Evolutionary conservation across 176 grass and related monocot species (phyloP).

Genomic region (Avena insularis): DNA sequence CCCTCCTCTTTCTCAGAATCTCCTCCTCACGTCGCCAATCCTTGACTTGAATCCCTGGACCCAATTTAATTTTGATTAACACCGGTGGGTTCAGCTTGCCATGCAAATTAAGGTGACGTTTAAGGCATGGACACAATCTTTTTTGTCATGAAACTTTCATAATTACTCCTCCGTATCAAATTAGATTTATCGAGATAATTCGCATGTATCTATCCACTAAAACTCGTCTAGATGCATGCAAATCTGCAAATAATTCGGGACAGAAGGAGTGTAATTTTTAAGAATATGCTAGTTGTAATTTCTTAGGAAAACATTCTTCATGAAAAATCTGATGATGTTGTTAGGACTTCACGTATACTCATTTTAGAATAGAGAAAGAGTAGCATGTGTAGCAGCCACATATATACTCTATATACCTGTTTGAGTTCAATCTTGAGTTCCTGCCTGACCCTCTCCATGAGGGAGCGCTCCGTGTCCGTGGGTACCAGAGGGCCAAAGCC

Average conservation of each 20-base stretch:
- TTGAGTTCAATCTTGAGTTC: conserved; percentile 97
- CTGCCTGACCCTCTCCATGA: conserved; percentile 97
- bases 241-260: no score
- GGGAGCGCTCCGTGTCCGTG: conserved; percentile 87
- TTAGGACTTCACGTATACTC: no score
- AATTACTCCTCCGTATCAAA: not conserved
- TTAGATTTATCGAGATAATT: no score
- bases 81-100: not conserved
- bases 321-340: not conserved
- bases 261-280: no score
- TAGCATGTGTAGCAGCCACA: not conserved
- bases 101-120: not conserved
- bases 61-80: not conserved
- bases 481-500: conserved; percentile 92
- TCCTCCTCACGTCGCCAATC: conserved; percentile 98
- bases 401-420: conserved; percentile 51
- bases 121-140: not conserved
- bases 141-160: not conserved
- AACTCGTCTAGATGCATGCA: no score
- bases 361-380: no score
- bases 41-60: conserved; percentile 93
- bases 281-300: no score
- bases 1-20: conserved; percentile 95
- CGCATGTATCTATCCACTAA: no score
- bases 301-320: not conserved